These are phyloP conservation scores for Phialemonium atrogriseum DNA, from an alignment of 2,329 filamentous ascomycete species.

Conservation along the genomic window DNA sequence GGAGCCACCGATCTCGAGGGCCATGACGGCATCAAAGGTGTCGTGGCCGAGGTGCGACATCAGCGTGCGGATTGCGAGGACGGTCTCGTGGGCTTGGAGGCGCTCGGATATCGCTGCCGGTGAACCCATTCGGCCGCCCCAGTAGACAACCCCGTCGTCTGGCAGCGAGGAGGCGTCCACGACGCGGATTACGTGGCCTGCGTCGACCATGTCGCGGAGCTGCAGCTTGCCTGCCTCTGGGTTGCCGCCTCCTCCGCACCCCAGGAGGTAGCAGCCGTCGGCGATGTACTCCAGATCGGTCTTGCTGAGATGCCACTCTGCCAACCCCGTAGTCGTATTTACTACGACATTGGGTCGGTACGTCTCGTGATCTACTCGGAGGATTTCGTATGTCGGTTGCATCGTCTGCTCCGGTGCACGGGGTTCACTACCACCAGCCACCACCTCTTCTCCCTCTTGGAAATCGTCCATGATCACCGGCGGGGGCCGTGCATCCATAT, in stretches of 20 bases:
- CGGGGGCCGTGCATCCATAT: slow-evolving; percentile 30
- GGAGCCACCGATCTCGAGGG: slow-evolving; percentile 45
- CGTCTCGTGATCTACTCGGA: too few species aligned
- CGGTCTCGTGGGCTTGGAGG: slow-evolving; percentile 29
- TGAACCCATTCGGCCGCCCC: slow-evolving; percentile 33
- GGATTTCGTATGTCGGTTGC: too few species aligned
- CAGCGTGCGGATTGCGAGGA: slow-evolving; percentile 26
- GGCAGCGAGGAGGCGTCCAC: slow-evolving; percentile 31
- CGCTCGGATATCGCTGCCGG: slow-evolving; percentile 31
- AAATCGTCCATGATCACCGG: too few species aligned
- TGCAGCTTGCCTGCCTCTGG: slow-evolving; percentile 27
- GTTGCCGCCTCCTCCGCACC: slow-evolving; percentile 37
- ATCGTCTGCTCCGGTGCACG: too few species aligned
- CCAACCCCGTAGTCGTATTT: too few species aligned
- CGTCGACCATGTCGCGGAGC: slow-evolving; percentile 29
- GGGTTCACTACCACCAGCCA: too few species aligned
- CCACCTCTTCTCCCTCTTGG: too few species aligned
- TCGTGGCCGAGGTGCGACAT: slow-evolving; percentile 21
- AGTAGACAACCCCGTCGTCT: slow-evolving; percentile 33
- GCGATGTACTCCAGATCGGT: slow-evolving; percentile 35
- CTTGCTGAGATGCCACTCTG: slow-evolving; percentile 36
- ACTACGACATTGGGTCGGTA: too few species aligned
- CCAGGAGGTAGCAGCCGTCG: slow-evolving; percentile 37
- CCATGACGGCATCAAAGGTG: slow-evolving; percentile 29
- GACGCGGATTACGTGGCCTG: slow-evolving; percentile 27